Conservation (phyloP, 148 eudicot genomes). For the Rhododendron griersonianum region DNA sequence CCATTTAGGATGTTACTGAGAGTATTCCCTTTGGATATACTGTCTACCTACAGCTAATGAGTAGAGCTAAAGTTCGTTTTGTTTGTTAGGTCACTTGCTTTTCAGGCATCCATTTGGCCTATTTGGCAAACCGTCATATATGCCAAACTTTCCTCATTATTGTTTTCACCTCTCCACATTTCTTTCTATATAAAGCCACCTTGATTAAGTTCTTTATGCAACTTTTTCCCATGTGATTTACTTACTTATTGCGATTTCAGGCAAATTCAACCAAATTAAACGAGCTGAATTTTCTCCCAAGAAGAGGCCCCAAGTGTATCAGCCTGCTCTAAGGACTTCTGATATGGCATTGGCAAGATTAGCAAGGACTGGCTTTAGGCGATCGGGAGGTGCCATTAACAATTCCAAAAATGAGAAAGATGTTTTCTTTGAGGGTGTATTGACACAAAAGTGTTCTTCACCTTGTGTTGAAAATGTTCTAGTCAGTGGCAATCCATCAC, state of each 20-base stretch:
- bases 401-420: conserved; percentile 12
- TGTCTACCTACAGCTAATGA: conserved; percentile 15
- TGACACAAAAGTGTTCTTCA: background rate
- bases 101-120: conserved; percentile 6
- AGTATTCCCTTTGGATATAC: background rate
- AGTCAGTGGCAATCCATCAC: conserved; percentile 14
- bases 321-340: background rate
- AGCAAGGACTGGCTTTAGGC: conserved; percentile 50
- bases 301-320: background rate
- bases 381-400: conserved; percentile 33
- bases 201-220: background rate
- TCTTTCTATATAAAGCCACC: background rate
- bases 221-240: background rate
- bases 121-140: background rate
- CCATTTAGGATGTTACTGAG: background rate
- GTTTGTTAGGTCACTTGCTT: conserved; percentile 4
- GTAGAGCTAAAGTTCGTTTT: conserved; percentile 8
- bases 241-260: background rate
- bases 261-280: background rate
- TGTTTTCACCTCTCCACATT: background rate
- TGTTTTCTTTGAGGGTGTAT: conserved; percentile 1
- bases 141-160: background rate
- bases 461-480: conserved; percentile 20
- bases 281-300: background rate
- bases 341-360: conserved; percentile 69